Base-by-base conservation (phyloP, 1,139 yeast species). In the Suhomyces chickasaworum region DNA sequence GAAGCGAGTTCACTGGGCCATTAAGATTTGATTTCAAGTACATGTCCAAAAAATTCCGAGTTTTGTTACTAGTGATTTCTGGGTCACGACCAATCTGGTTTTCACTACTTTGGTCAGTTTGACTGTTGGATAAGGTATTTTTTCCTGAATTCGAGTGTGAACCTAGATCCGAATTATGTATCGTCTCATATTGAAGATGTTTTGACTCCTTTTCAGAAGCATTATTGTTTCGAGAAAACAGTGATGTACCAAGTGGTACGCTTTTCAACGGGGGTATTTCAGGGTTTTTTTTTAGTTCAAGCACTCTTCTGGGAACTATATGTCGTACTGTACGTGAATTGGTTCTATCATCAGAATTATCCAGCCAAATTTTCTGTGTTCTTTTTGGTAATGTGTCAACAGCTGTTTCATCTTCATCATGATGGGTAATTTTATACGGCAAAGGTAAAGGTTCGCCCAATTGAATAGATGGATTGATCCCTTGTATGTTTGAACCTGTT, bases 391-490 rank as follows among this genome's bases (percentile, higher is more conserved):
- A 37, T 3, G 51, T 44, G 6, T 57, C 61, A 7, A 59, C 60
- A 13, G 55, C 59, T 2, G 57, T 55, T 20, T 51, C 57, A 41
- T 56, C 58, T 9, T 58, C 59, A 21, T 54, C 58, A 16, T 31
- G 37, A 15, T 18, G 33, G 33, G 47, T 13, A 12, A 55, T 53
- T 32, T 60, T 58, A 49, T 70, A 70, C 7, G 72, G 70, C 33
- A 70, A 54, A 3, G 75, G 75, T 43, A 70, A 59, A 1, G 75
- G 75, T 3, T 68, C 72, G 1, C 75, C 75, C 34, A 68, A 37
- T 18, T 46, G 32, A 6, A 46, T 42, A 3, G 31, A 21, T 9
- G 37, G 29, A n/a, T 17, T 29, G 20, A 23, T 20, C 8, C 34
- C 29, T 27, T 34, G 37, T 34, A 37, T 18, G 16, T 22, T 35